Evolutionary conservation across 345 rosid genomes (phyloP), one percentile per base, ranked within the genome.

Genomic region (Citrus unshiu): DNA sequence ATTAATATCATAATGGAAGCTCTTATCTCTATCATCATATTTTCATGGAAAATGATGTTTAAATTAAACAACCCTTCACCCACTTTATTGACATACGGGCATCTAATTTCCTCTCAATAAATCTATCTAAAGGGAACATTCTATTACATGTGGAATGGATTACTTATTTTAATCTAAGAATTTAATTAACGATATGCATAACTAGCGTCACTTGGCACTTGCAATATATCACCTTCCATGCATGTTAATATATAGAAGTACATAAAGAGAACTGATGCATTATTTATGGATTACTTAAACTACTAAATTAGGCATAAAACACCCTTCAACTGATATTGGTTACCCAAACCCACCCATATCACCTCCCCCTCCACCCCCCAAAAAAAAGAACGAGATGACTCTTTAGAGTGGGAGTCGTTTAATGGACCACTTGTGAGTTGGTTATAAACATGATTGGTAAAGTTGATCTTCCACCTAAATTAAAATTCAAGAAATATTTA

Each of bases 311-410:
- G n/a, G 54, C 30, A 7, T n/a, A 40, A 5, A 68, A 37, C 7
- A 24, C 9, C 30, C 34, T 25, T 30, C 62, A 21, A 22, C 19
- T 37, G 12, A 66, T 71, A 61, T 27, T 32, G 84, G 75, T 43
- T 62, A 46, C 73, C 80, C 61, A 72, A 72, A 77, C 68, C 65
- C 69, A 43, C 63, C 77, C 80, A 71, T 12, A 37, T 64, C 37
- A 34, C 35, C 35, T 32, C 35, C 35, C 35, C 35, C 35, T 4
- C 34, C 34, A 4, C 35, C 37, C 37, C 39, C 9, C 39, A 43
- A 37, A 25, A 8, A 30, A 25, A 35, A 6, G 5, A 35, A 35
- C 7, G 39, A 39, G 8, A 39, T 43, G 49, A 43, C 49, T 43
- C 49, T 43, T 61, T 16, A 1, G 39, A 66, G 58, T 71, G 71